Conservation (phyloP, 2,329 filamentous ascomycete species). For the Neoscytalidium dimidiatum region DNA sequence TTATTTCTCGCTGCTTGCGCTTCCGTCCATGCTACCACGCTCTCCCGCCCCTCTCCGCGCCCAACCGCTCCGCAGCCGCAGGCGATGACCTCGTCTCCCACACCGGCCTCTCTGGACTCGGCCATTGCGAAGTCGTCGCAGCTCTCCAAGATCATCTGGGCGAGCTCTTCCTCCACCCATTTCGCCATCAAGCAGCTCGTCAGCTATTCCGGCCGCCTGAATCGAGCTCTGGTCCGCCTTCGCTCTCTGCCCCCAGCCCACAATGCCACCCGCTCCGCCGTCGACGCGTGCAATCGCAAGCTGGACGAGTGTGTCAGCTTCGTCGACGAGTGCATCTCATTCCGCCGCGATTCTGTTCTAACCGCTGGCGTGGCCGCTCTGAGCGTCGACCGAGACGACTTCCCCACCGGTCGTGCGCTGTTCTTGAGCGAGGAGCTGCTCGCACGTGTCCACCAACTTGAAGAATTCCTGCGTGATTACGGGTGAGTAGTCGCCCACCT, state of each 20-base stretch:
- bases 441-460: background rate
- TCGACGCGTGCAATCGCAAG: slow-evolving; percentile 1
- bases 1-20: background rate
- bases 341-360: slow-evolving; percentile 2
- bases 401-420: background rate
- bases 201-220: background rate
- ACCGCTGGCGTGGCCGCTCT: background rate
- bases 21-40: background rate
- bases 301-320: slow-evolving; percentile 7
- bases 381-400: slow-evolving; percentile 4
- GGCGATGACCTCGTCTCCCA: background rate
- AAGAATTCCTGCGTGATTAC: background rate
- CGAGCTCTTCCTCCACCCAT: slow-evolving; percentile 2
- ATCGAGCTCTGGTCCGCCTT: background rate
- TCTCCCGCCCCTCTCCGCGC: background rate
- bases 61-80: background rate
- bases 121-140: slow-evolving; percentile 14
- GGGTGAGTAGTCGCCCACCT: background rate
- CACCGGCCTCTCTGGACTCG: background rate
- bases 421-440: slow-evolving; percentile 4
- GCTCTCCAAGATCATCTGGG: slow-evolving; percentile 16
- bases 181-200: slow-evolving; percentile 12
- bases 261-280: background rate
- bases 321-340: slow-evolving; percentile 5
- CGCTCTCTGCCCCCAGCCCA: background rate